phyloP scores from a whole-genome alignment of 2,329 filamentous ascomycete species.

The Aspergillus niger region DNA sequence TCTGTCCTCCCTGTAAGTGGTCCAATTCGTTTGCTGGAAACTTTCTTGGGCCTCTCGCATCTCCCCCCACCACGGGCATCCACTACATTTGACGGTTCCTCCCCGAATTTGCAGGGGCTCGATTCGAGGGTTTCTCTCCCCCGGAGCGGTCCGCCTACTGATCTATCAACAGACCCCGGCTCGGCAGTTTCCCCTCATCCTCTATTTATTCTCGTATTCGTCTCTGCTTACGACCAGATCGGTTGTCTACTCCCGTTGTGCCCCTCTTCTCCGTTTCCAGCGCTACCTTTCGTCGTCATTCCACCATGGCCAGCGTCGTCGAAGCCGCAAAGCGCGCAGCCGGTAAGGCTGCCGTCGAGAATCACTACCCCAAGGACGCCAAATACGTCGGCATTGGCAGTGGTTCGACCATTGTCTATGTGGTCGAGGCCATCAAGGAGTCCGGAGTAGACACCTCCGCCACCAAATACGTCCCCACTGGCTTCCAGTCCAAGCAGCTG shows the following conservation, averaged over 20 bases:
- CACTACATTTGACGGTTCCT: slow-evolving; percentile 10
- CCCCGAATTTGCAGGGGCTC: slow-evolving; percentile 13
- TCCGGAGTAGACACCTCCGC: slow-evolving; percentile 47
- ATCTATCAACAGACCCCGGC: slow-evolving; percentile 14
- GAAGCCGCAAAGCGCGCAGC: slow-evolving; percentile 64
- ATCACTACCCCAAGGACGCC: slow-evolving; percentile 61
- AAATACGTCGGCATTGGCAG: slow-evolving; percentile 66
- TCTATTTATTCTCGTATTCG: slow-evolving; percentile 8
- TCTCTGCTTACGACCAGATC: background rate
- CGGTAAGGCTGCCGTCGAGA: slow-evolving; percentile 58
- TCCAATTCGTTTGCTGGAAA: background rate
- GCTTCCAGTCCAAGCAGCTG: slow-evolving; percentile 84
- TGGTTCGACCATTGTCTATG: slow-evolving; percentile 67
- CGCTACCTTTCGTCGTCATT: slow-evolving; percentile 20
- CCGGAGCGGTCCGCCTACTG: slow-evolving; percentile 20
- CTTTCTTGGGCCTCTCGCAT: background rate
- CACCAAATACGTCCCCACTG: slow-evolving; percentile 90
- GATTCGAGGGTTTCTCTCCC: slow-evolving; percentile 13
- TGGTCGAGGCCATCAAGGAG: slow-evolving; percentile 64
- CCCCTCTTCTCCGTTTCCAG: slow-evolving; percentile 8
- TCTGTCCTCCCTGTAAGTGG: slow-evolving; percentile 10
- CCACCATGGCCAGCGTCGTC: slow-evolving; percentile 44
- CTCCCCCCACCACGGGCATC: slow-evolving; percentile 4
- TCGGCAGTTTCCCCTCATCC: slow-evolving; percentile 8
- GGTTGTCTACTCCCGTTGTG: background rate